phyloP scores from a whole-genome alignment of 306 rosid genomes.

The Abrus precatorius region DNA sequence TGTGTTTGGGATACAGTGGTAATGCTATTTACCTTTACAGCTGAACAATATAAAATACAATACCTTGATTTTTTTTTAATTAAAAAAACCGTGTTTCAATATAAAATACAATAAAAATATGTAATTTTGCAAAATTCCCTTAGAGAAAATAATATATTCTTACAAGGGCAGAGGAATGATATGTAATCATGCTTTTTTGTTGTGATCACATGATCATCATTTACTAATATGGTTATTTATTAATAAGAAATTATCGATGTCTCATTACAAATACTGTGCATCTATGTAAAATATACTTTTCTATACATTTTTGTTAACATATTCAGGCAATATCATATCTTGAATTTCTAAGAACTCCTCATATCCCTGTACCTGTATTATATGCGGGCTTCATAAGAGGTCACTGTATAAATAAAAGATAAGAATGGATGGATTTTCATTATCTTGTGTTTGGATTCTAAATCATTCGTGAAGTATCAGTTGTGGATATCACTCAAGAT shows the following conservation, averaged over 20 bases:
- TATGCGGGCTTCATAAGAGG: not conserved
- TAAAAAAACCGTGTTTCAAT: not conserved
- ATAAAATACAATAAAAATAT: not conserved
- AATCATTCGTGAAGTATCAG: conserved; percentile 20
- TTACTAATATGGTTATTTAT: not conserved
- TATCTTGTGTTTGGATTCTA: conserved; percentile 13
- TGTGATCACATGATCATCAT: not conserved
- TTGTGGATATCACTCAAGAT: not conserved
- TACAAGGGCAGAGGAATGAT: too few species aligned
- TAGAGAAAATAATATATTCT: too few species aligned
- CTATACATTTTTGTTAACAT: not conserved
- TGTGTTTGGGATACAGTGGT: not conserved
- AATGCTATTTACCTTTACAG: not conserved
- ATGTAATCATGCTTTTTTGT: too few species aligned
- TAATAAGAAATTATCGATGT: not conserved
- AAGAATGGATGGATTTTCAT: conserved; percentile 9
- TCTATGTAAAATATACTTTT: not conserved
- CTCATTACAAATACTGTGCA: not conserved
- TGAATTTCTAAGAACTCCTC: not conserved
- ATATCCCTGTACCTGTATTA: not conserved
- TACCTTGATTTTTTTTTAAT: not conserved
- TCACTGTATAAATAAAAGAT: conserved; percentile 19
- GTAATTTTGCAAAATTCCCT: too few species aligned
- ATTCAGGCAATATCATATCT: not conserved
- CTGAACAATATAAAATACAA: not conserved